Conservation (phyloP, 768 basidiomycete genomes). For the Collybiopsis luxurians region DNA sequence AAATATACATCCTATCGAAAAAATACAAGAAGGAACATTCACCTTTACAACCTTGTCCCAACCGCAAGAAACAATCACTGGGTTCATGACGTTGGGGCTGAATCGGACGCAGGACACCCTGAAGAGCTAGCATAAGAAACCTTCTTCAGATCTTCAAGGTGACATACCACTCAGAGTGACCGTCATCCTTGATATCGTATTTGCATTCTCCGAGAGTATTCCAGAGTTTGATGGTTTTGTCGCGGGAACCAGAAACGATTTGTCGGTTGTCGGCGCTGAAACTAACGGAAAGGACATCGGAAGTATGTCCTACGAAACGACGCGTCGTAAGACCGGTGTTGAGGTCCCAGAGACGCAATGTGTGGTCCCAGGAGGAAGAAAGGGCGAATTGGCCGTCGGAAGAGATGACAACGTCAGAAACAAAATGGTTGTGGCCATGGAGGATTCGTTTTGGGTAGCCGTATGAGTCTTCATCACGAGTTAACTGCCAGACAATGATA, state of each 20-base stretch:
- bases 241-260: slow-evolving; percentile 97
- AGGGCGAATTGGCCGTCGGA: slow-evolving; percentile 99
- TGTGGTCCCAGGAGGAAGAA: slow-evolving; percentile 99
- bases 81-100: slow-evolving; percentile 96
- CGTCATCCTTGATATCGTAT: slow-evolving; percentile 98
- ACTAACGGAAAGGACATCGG: slow-evolving; percentile 97
- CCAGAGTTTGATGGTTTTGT: slow-evolving; percentile 98
- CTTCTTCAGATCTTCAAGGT: neutral
- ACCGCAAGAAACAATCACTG: slow-evolving; percentile 97
- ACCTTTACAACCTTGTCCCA: slow-evolving; percentile 99
- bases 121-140: slow-evolving; percentile 9
- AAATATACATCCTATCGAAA: slow-evolving; percentile 32
- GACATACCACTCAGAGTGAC: slow-evolving; percentile 86
- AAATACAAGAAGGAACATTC: slow-evolving; percentile 24
- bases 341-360: slow-evolving; percentile 98
- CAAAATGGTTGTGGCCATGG: slow-evolving; percentile 99
- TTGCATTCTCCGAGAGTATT: slow-evolving; percentile 99
- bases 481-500: slow-evolving; percentile 99
- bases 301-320: slow-evolving; percentile 96
- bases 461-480: slow-evolving; percentile 86
- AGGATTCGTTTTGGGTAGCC: slow-evolving; percentile 98
- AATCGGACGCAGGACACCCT: slow-evolving; percentile 99
- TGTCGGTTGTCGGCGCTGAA: slow-evolving; percentile 99
- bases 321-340: slow-evolving; percentile 96
- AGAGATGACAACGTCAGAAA: slow-evolving; percentile 97